Conservation (phyloP, 2,329 filamentous ascomycete species). For the Aureobasidium sp. region DNA sequence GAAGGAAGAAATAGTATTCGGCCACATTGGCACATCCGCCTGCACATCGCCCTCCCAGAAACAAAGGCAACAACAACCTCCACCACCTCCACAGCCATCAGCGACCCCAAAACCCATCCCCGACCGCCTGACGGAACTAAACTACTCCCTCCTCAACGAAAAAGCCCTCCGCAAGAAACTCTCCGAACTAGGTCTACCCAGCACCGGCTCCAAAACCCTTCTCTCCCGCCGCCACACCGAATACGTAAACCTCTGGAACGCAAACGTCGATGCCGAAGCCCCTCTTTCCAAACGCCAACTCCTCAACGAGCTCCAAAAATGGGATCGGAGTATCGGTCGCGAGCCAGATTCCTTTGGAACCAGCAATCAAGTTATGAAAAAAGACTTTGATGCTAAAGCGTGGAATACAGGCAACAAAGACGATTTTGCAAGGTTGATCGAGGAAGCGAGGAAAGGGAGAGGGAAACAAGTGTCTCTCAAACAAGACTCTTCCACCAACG, state of each 20-base stretch:
- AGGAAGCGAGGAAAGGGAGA: constrained; percentile 52
- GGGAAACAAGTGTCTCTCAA: too few species aligned
- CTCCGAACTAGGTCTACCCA: constrained; percentile 67
- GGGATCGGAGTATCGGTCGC: constrained; percentile 74
- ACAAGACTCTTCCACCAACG: too few species aligned
- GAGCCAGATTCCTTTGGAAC: constrained; percentile 31
- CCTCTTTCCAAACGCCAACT: constrained; percentile 65
- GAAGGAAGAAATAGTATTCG: constrained; percentile 68
- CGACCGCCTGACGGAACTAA: constrained; percentile 68
- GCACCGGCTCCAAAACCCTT: constrained; percentile 56
- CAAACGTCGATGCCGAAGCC: constrained; percentile 78
- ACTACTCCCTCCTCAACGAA: constrained; percentile 83
- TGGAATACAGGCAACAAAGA: constrained; percentile 66
- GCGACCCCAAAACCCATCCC: constrained; percentile 19
- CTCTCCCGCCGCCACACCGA: constrained; percentile 78
- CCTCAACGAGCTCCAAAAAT: constrained; percentile 68
- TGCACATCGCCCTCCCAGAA: constrained; percentile 31
- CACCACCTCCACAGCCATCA: neutral
- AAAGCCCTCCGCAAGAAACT: constrained; percentile 70
- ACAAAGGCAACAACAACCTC: neutral
- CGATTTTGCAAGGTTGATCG: constrained; percentile 77
- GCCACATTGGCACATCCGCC: constrained; percentile 59
- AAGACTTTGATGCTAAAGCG: constrained; percentile 73
- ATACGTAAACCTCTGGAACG: constrained; percentile 94
- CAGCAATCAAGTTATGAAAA: constrained; percentile 57